phyloP scores from a whole-genome alignment of 352 stramenopile species.

The Pythium aristosporum region DNA sequence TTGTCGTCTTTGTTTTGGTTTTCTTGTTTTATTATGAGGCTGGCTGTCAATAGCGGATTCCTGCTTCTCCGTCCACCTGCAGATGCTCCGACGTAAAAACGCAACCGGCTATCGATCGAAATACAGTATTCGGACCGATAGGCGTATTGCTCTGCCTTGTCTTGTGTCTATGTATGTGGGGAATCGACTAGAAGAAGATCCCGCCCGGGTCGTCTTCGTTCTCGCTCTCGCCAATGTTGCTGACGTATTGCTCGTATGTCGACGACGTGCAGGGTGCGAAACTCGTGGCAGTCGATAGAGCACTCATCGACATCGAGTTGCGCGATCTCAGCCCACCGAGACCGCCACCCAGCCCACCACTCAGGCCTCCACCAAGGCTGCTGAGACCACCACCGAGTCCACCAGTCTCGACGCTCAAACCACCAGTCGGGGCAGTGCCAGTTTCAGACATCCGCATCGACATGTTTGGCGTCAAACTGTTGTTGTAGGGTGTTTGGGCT shows the following conservation, averaged over 20 bases:
- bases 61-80: no score
- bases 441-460: constrained; percentile 13
- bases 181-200: constrained; percentile 78
- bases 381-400: constrained; percentile 15
- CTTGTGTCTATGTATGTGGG: constrained; percentile 15
- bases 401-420: constrained; percentile 1
- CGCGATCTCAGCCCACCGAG: constrained; percentile 39
- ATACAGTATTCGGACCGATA: neutral
- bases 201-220: constrained; percentile 76
- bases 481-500: constrained; percentile 15
- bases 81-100: no score
- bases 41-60: no score
- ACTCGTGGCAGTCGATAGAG: constrained; percentile 60
- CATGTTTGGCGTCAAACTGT: constrained; percentile 22
- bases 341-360: constrained; percentile 14
- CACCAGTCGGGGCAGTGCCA: constrained; percentile 10
- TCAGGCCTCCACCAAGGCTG: constrained; percentile 9
- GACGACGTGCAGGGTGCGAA: constrained; percentile 65
- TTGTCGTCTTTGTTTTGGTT: constrained; percentile 6
- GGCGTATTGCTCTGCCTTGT: neutral
- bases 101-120: no score
- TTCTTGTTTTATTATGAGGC: no score
- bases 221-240: constrained; percentile 84
- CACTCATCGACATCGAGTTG: constrained; percentile 86
- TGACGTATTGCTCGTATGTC: constrained; percentile 88